phyloP scores from a whole-genome alignment of 192 early-diverging fungal species.

The Backusella westeae region DNA sequence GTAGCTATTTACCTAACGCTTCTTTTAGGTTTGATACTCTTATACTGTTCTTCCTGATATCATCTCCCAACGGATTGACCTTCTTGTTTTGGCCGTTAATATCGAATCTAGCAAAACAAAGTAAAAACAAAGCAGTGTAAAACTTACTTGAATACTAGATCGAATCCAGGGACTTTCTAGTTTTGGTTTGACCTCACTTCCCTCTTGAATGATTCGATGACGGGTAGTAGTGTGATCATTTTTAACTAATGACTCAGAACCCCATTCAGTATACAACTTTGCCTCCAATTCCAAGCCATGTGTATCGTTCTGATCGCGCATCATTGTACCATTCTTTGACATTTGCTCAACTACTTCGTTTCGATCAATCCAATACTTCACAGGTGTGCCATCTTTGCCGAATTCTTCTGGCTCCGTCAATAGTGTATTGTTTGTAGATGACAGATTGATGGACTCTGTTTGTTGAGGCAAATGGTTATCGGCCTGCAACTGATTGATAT shows the following conservation, averaged over 20 bases:
- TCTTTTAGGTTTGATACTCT: conserved; percentile 14
- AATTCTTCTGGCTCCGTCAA: neutral
- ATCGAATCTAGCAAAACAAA: neutral
- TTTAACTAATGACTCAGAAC: conserved; percentile 16
- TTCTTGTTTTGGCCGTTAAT: neutral
- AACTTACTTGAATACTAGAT: conserved; percentile 14
- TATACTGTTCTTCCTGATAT: conserved; percentile 9
- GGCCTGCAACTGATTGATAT: conserved; percentile 12
- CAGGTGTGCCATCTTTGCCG: neutral
- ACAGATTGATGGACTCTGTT: neutral
- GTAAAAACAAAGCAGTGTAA: neutral
- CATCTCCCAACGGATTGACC: neutral
- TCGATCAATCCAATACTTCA: conserved; percentile 17
- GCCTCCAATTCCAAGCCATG: conserved; percentile 37
- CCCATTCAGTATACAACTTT: conserved; percentile 37
- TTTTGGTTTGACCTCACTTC: conserved; percentile 21
- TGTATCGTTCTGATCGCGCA: conserved; percentile 23
- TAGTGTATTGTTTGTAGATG: neutral
- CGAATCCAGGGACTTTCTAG: conserved; percentile 22
- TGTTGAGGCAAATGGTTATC: neutral
- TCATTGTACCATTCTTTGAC: conserved; percentile 19
- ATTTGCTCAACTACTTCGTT: conserved; percentile 24
- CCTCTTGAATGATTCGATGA: neutral
- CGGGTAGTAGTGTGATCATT: neutral
- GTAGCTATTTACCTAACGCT: neutral